Base-by-base conservation (phyloP, 2,329 filamentous ascomycete genomes). In the Fusarium incarnatum region DNA sequence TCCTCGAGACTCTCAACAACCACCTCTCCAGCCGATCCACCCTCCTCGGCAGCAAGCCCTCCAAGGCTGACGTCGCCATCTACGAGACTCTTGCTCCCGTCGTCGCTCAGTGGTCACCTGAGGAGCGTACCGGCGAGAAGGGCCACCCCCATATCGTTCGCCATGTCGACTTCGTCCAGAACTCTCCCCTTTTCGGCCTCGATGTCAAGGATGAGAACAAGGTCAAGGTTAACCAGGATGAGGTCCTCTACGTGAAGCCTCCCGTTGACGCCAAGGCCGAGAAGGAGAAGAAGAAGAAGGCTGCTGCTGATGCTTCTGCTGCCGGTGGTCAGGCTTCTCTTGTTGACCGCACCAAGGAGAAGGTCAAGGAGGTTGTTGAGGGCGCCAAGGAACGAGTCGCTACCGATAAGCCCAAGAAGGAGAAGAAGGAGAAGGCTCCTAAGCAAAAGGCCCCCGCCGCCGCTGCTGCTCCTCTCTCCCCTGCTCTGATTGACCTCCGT, bases 241-340 rank as follows among this genome's bases (percentile, higher is more conserved):
- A 94, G 74, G 88, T 98, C 64, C 87, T 93, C 69, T 94, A 94
- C 80, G 91, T 94, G 75, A 95, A 96, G 83, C 95, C 95, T 74
- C 92, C 92, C 22, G 89, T 95, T 67, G 94, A 97, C 73, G 89
- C 92, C 75, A 97, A 97, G 86, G 94, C 94, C 60, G 95, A 98
- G 86, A 98, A 98, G 86, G 94, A 98, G 87, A 98, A 97, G 91
- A 97, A 97, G 86, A 94, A 97, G 83, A 97, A 97, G 86, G 92
- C 89, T 16, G 87, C 87, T 3, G 86, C 87, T 2, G 87, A 49
- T 16, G 86, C 87, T 3, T 86, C 87, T 1, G 87, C 86, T 4
- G 86, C 85, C 8, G 87, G 85, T 15, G 82, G 79, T 42, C 82
- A 82, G 56, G 79, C 83, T 60, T 82, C 83, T 4, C 78, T 91